Conservation (phyloP, 2,329 filamentous ascomycete genomes). For the Alternaria alternata region DNA sequence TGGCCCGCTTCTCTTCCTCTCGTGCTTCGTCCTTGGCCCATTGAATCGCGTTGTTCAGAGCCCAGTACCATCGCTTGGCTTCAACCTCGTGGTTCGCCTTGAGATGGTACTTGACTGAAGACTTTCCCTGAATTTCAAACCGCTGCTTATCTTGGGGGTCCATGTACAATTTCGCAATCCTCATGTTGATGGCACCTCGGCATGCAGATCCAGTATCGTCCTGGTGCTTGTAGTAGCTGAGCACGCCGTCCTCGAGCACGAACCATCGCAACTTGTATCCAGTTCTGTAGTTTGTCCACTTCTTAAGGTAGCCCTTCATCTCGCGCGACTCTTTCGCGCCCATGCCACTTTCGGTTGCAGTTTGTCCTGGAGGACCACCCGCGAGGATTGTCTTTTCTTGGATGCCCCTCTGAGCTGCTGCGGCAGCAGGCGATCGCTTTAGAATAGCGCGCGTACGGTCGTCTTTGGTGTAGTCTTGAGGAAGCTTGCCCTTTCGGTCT, state of each 20-base stretch:
- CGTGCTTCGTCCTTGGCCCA: constrained; percentile 97
- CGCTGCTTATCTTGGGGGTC: constrained; percentile 96
- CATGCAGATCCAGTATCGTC: constrained; percentile 96
- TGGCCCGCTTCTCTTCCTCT: constrained; percentile 81
- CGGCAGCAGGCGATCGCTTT: constrained; percentile 92
- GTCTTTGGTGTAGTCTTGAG: constrained; percentile 96
- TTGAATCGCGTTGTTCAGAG: constrained; percentile 97
- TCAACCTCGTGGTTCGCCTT: constrained; percentile 99
- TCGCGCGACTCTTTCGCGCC: constrained; percentile 88
- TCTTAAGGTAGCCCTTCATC: constrained; percentile 99
- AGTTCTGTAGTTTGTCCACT: constrained; percentile 99
- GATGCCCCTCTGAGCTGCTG: constrained; percentile 91
- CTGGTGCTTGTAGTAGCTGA: constrained; percentile 99
- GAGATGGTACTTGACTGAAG: constrained; percentile 96
- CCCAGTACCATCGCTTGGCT: constrained; percentile 99
- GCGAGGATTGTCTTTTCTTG: constrained; percentile 97
- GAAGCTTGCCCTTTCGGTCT: constrained; percentile 93
- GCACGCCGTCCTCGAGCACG: constrained; percentile 92
- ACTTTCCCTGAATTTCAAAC: constrained; percentile 97
- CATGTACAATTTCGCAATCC: constrained; percentile 93
- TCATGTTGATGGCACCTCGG: constrained; percentile 98
- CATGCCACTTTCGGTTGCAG: constrained; percentile 65
- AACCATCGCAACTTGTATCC: constrained; percentile 98
- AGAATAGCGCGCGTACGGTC: constrained; percentile 87
- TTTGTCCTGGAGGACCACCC: constrained; percentile 67